Percentiles rank a stretch among this genome's conserved stretches.
Evolutionary conservation across 1,284 basidiomycete species (phyloP).

Genomic region (Melampsora americana): DNA sequence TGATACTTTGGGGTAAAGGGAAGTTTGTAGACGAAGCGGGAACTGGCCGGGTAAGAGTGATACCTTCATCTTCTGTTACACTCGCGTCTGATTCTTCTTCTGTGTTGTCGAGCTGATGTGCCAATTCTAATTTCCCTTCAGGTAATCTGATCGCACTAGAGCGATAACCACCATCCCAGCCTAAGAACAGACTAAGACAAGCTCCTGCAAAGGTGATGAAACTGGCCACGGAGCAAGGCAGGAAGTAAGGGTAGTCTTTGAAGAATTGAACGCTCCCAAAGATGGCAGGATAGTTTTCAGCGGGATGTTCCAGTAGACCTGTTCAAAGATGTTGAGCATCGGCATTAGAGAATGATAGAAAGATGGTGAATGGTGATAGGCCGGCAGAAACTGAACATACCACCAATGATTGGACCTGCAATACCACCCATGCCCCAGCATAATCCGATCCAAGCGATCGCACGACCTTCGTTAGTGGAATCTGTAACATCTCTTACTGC

Average conservation of each 20-base stretch:
- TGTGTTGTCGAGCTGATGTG: constrained; percentile 61
- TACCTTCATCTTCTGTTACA: constrained; percentile 6
- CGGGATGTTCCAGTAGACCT: constrained; percentile 67
- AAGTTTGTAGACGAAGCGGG: background rate
- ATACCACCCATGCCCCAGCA: constrained; percentile 92
- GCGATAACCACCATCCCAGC: constrained; percentile 80
- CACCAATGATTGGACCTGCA: constrained; percentile 60
- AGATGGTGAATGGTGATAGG: too few species aligned
- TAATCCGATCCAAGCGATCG: constrained; percentile 89
- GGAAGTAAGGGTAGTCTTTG: constrained; percentile 78
- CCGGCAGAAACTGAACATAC: background rate
- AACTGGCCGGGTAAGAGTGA: background rate
- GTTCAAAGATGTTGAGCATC: background rate
- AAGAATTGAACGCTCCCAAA: constrained; percentile 66
- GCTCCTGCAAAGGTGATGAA: constrained; percentile 63
- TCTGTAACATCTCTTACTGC: constrained; percentile 85
- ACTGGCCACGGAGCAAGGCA: constrained; percentile 71
- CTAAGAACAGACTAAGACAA: constrained; percentile 80
- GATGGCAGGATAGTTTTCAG: constrained; percentile 72
- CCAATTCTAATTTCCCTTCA: constrained; percentile 46
- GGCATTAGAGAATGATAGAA: background rate
- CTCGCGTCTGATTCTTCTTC: constrained; percentile 45
- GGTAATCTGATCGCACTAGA: constrained; percentile 75
- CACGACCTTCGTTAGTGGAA: constrained; percentile 63
- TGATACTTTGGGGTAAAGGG: background rate